Percentiles rank a stretch among this genome's conserved stretches.
phyloP scores from a whole-genome alignment of 441 rosid genomes.

The Erodium trifolium region DNA sequence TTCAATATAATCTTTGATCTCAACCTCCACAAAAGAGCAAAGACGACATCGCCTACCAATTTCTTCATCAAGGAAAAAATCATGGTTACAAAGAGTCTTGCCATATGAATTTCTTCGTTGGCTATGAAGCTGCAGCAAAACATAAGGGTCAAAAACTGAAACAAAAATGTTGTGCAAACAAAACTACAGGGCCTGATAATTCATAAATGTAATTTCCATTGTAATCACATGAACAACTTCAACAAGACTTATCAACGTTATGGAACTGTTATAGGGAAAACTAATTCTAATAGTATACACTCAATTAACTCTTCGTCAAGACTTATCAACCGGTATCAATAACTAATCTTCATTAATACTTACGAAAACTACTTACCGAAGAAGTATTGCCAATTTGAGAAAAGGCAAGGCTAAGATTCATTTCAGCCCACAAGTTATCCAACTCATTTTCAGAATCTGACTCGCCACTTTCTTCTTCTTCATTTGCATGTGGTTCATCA shows the following conservation, averaged over 20 bases:
- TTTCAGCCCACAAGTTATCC: neutral
- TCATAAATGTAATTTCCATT: neutral
- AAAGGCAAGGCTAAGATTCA: neutral
- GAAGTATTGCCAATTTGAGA: neutral
- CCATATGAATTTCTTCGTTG: neutral
- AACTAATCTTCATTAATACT: neutral
- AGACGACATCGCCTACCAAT: slow-evolving; percentile 47
- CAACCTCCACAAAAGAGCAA: slow-evolving; percentile 39
- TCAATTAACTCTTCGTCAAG: neutral
- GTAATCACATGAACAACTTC: neutral
- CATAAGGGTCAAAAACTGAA: slow-evolving; percentile 1
- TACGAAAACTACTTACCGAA: neutral
- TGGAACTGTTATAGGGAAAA: no score
- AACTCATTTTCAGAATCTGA: neutral
- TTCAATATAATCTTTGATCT: slow-evolving; percentile 39
- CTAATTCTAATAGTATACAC: neutral
- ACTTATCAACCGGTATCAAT: neutral
- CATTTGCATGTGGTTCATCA: neutral
- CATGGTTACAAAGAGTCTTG: slow-evolving; percentile 24
- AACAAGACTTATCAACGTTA: no score
- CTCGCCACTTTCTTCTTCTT: neutral
- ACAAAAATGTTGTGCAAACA: neutral
- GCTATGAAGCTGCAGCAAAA: neutral
- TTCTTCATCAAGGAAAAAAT: slow-evolving; percentile 47
- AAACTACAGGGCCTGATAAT: neutral